Base-by-base conservation (phyloP, 179 eudicot species). In the Carnegiea gigantea region DNA sequence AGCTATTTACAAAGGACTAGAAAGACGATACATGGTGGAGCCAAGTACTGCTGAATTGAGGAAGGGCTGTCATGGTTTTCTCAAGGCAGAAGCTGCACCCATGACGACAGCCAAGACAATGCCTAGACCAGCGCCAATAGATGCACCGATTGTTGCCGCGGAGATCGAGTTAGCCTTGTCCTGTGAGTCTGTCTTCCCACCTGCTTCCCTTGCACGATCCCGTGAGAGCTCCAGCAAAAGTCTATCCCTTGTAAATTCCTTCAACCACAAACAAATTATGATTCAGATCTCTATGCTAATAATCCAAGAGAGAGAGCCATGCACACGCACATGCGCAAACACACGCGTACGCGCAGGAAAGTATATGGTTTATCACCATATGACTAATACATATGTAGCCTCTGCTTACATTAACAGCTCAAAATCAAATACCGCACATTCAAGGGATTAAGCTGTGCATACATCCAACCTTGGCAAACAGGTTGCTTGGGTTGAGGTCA, bases 11-110 rank as follows among this genome's bases (percentile, higher is more conserved):
- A 83, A 67, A 78, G 75, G 48, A 77, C 14, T 14, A n/a, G 48
- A 73, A 2, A 48, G 18, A 43, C 9, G n/a, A 4, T 8, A 54
- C 38, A 30, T 53, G 30, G 26, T 9, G 3, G 36, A 65, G 38
- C 24, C 4, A 17, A 21, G 75, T 8, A 21, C 28, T 12, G 64
- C 51, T 71, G 65, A 11, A 26, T 48, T 57, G 57, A 48, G 7
- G 53, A 24, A 28, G 3, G 43, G 13, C 62, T 15, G 62, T 81
- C 85, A 93, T 51, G 98, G 98, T 85, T 95, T 95, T 82, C 99
- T 90, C 84, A 94, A 87, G 77, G 97, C 98, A 73, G 99, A 94
- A 77, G 98, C 99, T 23, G 99, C 99, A 83, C 99, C 98, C 97
- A 95, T 88, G 67, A 94, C 97, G 81, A 95, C 92, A 5, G 99